Conservation (phyloP, 176 grass and related monocot genomes). For the Cocos nucifera region DNA sequence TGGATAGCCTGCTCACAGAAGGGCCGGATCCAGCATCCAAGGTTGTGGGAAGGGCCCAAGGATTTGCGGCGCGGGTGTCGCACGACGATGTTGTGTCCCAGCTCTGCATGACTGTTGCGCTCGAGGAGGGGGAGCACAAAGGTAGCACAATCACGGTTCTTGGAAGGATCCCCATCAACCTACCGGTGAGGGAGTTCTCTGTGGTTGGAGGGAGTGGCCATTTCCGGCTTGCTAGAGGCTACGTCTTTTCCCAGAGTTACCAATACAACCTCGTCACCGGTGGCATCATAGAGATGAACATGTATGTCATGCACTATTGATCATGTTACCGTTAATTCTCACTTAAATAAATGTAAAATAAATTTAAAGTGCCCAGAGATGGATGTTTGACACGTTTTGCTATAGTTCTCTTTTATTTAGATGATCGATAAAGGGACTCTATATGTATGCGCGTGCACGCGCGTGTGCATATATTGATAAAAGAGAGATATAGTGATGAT, state of each 20-base stretch:
- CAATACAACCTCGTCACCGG: no score
- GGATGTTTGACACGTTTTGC: no score
- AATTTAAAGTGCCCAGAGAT: no score
- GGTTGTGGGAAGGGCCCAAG: background rate
- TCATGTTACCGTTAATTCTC: no score
- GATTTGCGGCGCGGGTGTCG: background rate
- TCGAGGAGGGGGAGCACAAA: conserved; percentile 11
- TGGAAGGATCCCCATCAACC: background rate
- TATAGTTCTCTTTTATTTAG: no score
- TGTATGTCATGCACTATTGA: no score
- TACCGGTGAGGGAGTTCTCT: conserved; percentile 3
- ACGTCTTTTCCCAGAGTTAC: background rate
- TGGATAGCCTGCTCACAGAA: conserved; percentile 3
- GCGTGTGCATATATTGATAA: no score
- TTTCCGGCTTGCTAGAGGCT: conserved; percentile 25
- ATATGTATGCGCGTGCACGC: no score
- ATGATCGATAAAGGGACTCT: no score
- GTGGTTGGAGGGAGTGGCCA: conserved; percentile 18
- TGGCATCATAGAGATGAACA: no score
- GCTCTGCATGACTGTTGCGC: background rate
- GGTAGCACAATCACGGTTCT: conserved; percentile 10
- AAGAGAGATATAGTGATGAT: no score
- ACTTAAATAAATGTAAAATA: no score
- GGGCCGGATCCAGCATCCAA: background rate
- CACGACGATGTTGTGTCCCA: background rate